These are phyloP conservation scores for Claviceps capensis DNA, from an alignment of 2,329 filamentous ascomycete genomes.

Conservation along the genomic window DNA sequence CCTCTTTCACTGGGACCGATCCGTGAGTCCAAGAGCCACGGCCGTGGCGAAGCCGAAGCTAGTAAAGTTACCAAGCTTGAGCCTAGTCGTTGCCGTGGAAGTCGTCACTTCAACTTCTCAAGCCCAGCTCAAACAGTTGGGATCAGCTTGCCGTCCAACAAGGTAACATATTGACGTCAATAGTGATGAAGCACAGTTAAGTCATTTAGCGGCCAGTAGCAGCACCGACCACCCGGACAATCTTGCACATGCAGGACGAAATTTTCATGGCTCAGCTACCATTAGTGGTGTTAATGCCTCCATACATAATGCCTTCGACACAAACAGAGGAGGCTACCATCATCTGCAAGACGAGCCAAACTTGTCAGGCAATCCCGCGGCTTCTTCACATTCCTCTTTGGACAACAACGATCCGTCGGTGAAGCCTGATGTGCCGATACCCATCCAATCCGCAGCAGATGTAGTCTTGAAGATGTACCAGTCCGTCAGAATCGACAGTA, in stretches of 20 bases:
- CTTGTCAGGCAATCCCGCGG: not conserved
- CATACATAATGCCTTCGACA: not conserved
- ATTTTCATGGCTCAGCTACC: conserved; percentile 6
- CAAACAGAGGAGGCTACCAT: not conserved
- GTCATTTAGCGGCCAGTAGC: not conserved
- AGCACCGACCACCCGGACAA: conserved; percentile 5
- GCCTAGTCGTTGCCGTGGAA: conserved; percentile 8
- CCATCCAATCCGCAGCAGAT: conserved; percentile 27
- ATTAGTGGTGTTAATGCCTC: not conserved
- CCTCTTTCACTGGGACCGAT: not conserved
- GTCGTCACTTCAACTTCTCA: conserved; percentile 15
- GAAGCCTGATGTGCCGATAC: not conserved
- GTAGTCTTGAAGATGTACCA: conserved; percentile 31
- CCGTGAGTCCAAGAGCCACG: conserved; percentile 2
- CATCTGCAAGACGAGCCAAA: not conserved
- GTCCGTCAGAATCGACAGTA: conserved; percentile 35
- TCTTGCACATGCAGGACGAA: conserved; percentile 5
- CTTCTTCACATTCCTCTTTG: not conserved
- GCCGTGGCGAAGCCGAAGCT: conserved; percentile 22
- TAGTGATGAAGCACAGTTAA: conserved; percentile 1
- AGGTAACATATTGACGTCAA: conserved; percentile 1
- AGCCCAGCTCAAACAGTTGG: conserved; percentile 16
- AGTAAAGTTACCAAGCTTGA: conserved; percentile 31
- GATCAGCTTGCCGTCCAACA: conserved; percentile 13
- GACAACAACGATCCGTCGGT: conserved; percentile 2